Base-by-base conservation (phyloP, 805 yeast species). In the Metschnikowia similis region DNA sequence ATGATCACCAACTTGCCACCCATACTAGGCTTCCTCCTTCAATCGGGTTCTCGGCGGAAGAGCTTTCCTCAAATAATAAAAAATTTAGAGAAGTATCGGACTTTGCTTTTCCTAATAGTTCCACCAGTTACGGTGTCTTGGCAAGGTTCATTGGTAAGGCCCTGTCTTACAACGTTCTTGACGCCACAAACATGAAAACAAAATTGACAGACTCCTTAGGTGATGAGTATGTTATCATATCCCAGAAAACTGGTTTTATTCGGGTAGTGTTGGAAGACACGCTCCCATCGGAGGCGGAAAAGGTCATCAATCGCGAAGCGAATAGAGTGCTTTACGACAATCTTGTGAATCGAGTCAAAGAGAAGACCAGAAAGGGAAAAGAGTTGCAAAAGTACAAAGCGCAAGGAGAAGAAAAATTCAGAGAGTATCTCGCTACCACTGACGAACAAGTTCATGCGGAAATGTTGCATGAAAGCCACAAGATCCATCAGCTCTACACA, bases 111-210 rank as follows among this genome's bases (percentile, higher is more conserved):
- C 17, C 70, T 13, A 74, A 71, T 54, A 61, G 72, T 8, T 63
- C 66, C 10, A 61, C 72, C 6, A 60, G 58, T 45, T 73, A 71
- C 53, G 64, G 69, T 38, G 67, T 73, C 5, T 68, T 64, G 48
- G 74, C 76, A 11, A 63, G 76, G 53, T 64, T 73, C 31, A 67
- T 73, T 30, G 77, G 76, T 6, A 68, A 62, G 30, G 72, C 75
- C 1, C 60, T 66, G n/a, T 71, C 67, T 35, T 72, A 69, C 54
- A 55, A 64, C 26, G 68, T 58, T n/a, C 56, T 56, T 8, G 53
- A 49, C 7, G 53, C 52, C 67, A 64, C 67, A 11, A 55, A 63
- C 37, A 65, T 65, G 52, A 71, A 68, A 47, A 72, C 75, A 4
- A 62, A 58, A 35, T 58, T 70, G 54, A 63, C 66, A 14, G 65